Base-by-base conservation (phyloP, 164 flowering plant species). In the Warburgia ugandensis region DNA sequence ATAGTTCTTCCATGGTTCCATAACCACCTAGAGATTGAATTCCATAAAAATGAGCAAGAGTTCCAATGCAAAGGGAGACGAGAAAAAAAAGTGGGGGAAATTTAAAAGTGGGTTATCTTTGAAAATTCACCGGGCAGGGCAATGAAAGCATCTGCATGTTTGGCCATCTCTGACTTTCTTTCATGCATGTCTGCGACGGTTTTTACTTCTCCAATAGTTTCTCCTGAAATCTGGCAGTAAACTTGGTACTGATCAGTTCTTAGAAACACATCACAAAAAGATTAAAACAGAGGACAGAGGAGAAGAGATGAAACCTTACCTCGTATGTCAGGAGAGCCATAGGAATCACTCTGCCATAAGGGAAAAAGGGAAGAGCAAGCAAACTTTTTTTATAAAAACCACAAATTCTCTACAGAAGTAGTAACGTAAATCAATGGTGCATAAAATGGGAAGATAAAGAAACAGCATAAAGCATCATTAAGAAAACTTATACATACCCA, bases 271-370 rank as follows among this genome's bases (percentile, higher is more conserved):
- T 20, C 36, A 19, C 3, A 21, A 31, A 5, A 28, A n/a, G 10
- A 20, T 13, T 17, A 40, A 41, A 37, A 30, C 54, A 29, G 31
- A 12, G 30, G 14, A 23, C 13, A 4, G n/a, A n/a, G n/a, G n/a
- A 4, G 56, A 41, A 41, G 28, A 25, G 11, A 60, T 40, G 5
- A 45, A 29, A 29, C 9, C 26, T 60, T 73, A 84, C 94, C 86
- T 79, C 86, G 41, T 53, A 61, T n/a, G 81, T 61, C 68, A 74
- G 23, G 10, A 84, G 83, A 49, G 87, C 83, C 61, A 48, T 77
- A 20, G 92, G 92, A 50, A 84, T 81, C 40, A 84, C 66, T 56
- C 92, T 83, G 59, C 25, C 48, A 21, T 35, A 26, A 19, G 22
- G 36, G 28, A 30, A 16, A 42, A 37, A 28, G 17, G 1, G 31